Evolutionary conservation across 2,329 filamentous ascomycete genomes (phyloP), one percentile per base, ranked within the genome.

Genomic region (Aspergillus sp.): DNA sequence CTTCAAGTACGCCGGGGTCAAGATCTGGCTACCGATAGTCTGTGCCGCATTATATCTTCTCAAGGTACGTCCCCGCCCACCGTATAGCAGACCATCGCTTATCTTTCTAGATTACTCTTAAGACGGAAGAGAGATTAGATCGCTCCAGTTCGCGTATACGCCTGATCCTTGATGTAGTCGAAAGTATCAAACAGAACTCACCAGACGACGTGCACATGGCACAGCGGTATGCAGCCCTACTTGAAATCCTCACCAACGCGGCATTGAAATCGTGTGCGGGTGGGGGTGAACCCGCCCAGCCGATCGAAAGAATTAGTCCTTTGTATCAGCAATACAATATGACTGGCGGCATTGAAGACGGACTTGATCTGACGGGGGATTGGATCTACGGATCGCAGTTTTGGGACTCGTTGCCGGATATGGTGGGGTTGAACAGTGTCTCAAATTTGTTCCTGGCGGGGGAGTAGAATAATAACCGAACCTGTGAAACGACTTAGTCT

Each of bases 171-270:
- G 3, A 13, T 5, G 57, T 54, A 7, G 48, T 58, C 3, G 46
- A 58, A 11, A n/a, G 25, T 7, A 52, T 58, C 47, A 58, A 58
- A 23, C n/a, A 52, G 11, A 58, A 58, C 13, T 9, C 57, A 4
- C 57, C 57, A 17, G 57, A 59, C n/a, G 57, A 59, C 19, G 28
- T 59, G 7, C 57, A 59, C 43, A 53, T 59, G 57, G 25, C 57
- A 8, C 57, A 59, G 49, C 57, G 57, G 1, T 59, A 59, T 15
- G 57, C 57, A 5, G 28, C 38, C 1, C 13, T 59, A 25, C 43
- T 59, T 2, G 57, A 59, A 2, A 59, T 59, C 13, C 49, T 59
- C 4, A n/a, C 54, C 25, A 53, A 54, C 25, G 41, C 57, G 3
- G 57, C 57, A 8, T 23, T 56, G 15, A 19, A 30, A 22, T 7